These are phyloP conservation scores for Candida stauntonica DNA, from an alignment of 805 yeast species.

Conservation along the genomic window DNA sequence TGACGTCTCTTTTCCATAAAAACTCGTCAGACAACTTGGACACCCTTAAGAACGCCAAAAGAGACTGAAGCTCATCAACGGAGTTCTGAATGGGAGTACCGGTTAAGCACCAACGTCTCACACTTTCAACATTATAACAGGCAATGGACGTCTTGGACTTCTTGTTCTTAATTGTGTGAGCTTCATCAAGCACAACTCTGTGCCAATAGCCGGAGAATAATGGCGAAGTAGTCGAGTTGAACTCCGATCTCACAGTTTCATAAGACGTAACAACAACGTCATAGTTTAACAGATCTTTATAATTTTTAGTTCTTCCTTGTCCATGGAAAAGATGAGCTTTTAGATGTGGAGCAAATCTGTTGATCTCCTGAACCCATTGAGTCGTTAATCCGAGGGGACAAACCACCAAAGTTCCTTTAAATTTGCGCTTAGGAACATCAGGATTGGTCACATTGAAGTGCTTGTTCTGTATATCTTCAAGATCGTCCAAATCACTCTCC, in stretches of 20 bases:
- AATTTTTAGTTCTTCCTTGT: constrained; percentile 32
- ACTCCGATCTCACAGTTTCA: constrained; percentile 45
- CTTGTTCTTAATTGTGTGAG: constrained; percentile 54
- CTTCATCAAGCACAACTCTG: constrained; percentile 59
- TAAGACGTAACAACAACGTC: constrained; percentile 71
- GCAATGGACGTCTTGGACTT: constrained; percentile 44
- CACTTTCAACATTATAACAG: constrained; percentile 36
- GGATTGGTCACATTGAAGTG: constrained; percentile 3
- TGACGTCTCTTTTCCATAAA: constrained; percentile 32
- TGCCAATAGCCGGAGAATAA: constrained; percentile 35
- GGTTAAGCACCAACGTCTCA: constrained; percentile 53
- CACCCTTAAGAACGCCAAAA: constrained; percentile 41
- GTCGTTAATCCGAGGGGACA: constrained; percentile 71
- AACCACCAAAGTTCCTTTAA: constrained; percentile 51
- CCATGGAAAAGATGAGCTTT: constrained; percentile 54
- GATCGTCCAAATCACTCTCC: constrained; percentile 10
- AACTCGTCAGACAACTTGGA: constrained; percentile 21
- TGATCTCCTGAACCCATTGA: constrained; percentile 71
- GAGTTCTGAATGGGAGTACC: constrained; percentile 65
- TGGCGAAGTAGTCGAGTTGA: constrained; percentile 23
- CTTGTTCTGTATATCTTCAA: constrained; percentile 8
- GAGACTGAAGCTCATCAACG: constrained; percentile 47
- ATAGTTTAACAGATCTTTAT: constrained; percentile 37
- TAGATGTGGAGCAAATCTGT: constrained; percentile 44
- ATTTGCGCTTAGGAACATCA: constrained; percentile 15